Percentiles rank a stretch among this genome's conserved stretches.
phyloP scores from a whole-genome alignment of 2,329 filamentous ascomycete species.

The Colletotrichum lentis region DNA sequence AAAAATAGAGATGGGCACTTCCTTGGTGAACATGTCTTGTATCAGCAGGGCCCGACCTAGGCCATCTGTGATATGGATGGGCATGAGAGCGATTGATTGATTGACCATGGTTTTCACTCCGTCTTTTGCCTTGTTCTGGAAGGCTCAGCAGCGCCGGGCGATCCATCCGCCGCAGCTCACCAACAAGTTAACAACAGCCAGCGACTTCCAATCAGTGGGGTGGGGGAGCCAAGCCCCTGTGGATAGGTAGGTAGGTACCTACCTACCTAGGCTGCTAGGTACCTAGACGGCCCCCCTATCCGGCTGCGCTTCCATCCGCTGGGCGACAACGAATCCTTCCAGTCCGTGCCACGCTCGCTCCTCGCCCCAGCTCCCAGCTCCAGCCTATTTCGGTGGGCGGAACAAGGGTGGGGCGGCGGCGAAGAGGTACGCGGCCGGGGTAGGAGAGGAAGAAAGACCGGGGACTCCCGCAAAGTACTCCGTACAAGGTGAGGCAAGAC shows the following conservation, averaged over 20 bases:
- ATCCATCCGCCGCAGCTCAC: too few relatives aligned
- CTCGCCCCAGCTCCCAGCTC: too few relatives aligned
- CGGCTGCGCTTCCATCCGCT: slow-evolving; percentile 35
- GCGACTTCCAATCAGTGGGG: too few relatives aligned
- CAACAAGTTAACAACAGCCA: too few relatives aligned
- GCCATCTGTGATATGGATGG: too few relatives aligned
- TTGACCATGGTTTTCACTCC: too few relatives aligned
- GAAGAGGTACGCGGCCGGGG: not conserved
- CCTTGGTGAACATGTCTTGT: not conserved
- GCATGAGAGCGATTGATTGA: too few relatives aligned
- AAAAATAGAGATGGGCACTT: slow-evolving; percentile 15
- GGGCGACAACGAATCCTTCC: slow-evolving; percentile 4
- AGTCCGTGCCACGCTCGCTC: slow-evolving; percentile 29
- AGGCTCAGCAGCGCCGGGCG: too few relatives aligned
- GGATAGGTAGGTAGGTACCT: too few relatives aligned
- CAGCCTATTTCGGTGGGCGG: slow-evolving; percentile 28
- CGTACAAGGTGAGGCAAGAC: slow-evolving; percentile 1
- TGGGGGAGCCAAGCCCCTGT: too few relatives aligned
- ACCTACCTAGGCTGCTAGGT: not conserved
- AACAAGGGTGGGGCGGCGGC: slow-evolving; percentile 16
- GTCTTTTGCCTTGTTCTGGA: too few relatives aligned
- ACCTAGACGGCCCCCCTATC: slow-evolving; percentile 19
- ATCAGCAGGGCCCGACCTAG: slow-evolving; percentile 12
- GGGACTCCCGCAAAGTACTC: not conserved
- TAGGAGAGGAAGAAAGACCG: not conserved